Percentiles rank a stretch among this genome's conserved stretches.
Conservation (phyloP, 2,329 filamentous ascomycete species). For the Sarocladium oryzae region DNA sequence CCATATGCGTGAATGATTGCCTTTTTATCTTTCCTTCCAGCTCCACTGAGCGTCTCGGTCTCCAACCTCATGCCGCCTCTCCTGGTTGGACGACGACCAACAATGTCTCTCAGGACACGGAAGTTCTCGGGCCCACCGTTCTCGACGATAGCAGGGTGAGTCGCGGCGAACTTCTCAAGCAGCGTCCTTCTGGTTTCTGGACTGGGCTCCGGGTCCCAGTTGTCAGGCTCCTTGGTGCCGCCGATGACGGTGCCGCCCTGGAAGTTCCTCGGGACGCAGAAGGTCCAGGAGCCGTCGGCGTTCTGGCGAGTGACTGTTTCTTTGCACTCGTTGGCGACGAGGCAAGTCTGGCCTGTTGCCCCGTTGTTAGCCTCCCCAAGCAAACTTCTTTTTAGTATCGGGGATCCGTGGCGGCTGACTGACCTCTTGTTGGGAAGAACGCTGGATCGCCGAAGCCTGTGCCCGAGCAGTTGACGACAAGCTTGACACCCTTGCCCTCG, state of each 20-base stretch:
- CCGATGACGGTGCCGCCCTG: slow-evolving; percentile 58
- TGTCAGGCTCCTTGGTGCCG: slow-evolving; percentile 54
- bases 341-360: slow-evolving; percentile 26
- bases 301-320: slow-evolving; percentile 53
- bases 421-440: slow-evolving; percentile 28
- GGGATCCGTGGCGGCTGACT: background rate
- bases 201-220: slow-evolving; percentile 45
- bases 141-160: slow-evolving; percentile 6
- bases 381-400: background rate
- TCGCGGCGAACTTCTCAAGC: slow-evolving; percentile 24
- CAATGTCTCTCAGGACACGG: slow-evolving; percentile 33
- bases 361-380: too few species aligned
- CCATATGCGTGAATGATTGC: slow-evolving; percentile 47
- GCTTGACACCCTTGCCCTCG: slow-evolving; percentile 13
- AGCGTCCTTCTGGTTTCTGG: slow-evolving; percentile 38
- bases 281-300: slow-evolving; percentile 55
- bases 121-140: slow-evolving; percentile 17
- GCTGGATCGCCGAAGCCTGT: slow-evolving; percentile 26
- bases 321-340: slow-evolving; percentile 28
- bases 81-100: slow-evolving; percentile 37
- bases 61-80: slow-evolving; percentile 46
- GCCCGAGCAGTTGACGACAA: slow-evolving; percentile 28
- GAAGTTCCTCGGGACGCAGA: slow-evolving; percentile 54
- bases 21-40: background rate
- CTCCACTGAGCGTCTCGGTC: slow-evolving; percentile 28